Base-by-base conservation (phyloP, 176 grass and related monocot genomes). In the Triticum dicoccoides region DNA sequence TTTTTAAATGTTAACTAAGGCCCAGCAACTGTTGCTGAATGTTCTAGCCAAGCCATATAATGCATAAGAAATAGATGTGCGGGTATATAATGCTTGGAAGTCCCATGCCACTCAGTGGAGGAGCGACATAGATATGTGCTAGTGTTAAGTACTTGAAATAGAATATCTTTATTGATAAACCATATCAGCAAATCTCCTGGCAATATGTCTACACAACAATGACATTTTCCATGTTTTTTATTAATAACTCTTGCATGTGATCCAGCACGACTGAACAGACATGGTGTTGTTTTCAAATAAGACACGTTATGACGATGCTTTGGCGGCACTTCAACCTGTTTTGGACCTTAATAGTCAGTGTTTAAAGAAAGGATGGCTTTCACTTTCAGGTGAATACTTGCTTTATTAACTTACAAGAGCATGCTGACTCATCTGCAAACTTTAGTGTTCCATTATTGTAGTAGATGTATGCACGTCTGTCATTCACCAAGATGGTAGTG, bases 361-460 rank as follows among this genome's bases (percentile, higher is more conserved):
- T 45, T 64, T 51, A 70, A 32, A 83, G 52, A 51, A 64, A 82
- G 47, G 41, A 45, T 14, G 32, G 39, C 21, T 61, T 84, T 87
- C 54, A 58, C 54, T 58, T 87, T 87, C 34, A 74, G 66, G 58
- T 74, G 73, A 79, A 85, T 30, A 75, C 74, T 73, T 90, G 61
- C 14, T 89, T 79, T 83, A 45, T 38, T 77, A 71, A 39, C 58
- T 83, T 64, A 42, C 79, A 74, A 61, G 75, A 87, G 74, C 59
- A 80, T 87, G 45, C 74, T 91, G 85, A 87, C 56, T 80, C 85
- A 73, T 86, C 82, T 42, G 34, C 85, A 76, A 61, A 73, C 34
- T 68, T 29, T 33, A 24, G 61, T 87, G 2, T 32, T 2, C 65
- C 66, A 82, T 54, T 84, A 34, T 47, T 66, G 75, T 74, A 65